Base-by-base conservation (phyloP, 345 rosid genomes). In the Salix brachista region DNA sequence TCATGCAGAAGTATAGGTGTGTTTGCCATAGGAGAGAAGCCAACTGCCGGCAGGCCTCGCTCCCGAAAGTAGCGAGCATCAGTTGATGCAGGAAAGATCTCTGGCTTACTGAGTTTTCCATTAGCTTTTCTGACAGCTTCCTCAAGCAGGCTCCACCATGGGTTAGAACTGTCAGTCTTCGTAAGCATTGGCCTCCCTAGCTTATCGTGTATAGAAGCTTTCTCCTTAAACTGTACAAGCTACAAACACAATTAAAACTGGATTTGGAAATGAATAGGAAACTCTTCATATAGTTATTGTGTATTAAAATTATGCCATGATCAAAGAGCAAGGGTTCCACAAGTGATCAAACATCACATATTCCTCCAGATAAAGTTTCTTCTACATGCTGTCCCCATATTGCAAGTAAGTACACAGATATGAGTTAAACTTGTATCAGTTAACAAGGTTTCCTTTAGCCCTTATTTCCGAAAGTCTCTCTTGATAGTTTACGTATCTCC, bases 1-100 rank as follows among this genome's bases (percentile, higher is more conserved):
- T 87, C 97, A 73, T 96, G 99, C 77, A 96, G 90, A 74, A 96
- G 88, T 71, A 88, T 41, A 61, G 98, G 99, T 25, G 98, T 96
- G 80, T 96, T 90, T 65, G 90, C 90, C 87, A 96, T 92, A 8
- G 97, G 99, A 69, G 98, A 93, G 83, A 96, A 93, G 36, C 98
- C 96, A 82, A 96, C 86, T 3, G 97, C 96, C 28, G 94, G 94
- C 65, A 96, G 41, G 71, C 98, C 98, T 58, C 25, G 80, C 25
- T 58, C 34, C 30, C 97, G 86, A 74, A 93, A 92, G 85, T 87
- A 91, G 73, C 91, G 95, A 82, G 92, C 84, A 83, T 96, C 99
- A 5, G 98, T 96, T 60, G 99, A 70, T 0, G 94, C 98, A 18
- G 95, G 98, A 86, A 96, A 96, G 56, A 93, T 92, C 87, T 92